phyloP scores from a whole-genome alignment of 768 basidiomycete genomes.

The Russula sp. region DNA sequence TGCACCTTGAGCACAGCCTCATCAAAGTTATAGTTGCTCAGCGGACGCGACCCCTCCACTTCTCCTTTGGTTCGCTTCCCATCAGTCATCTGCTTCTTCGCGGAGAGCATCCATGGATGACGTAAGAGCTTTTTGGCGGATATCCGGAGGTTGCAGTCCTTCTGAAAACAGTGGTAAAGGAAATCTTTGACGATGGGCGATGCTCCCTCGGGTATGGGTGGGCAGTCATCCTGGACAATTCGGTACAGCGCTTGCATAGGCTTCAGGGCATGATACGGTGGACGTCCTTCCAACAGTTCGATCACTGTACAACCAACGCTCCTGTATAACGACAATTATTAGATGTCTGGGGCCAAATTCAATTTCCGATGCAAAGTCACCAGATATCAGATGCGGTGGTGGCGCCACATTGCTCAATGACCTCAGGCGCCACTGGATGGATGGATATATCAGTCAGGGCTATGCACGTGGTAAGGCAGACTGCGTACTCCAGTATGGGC shows the following conservation, averaged over 20 bases:
- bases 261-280: slow-evolving; percentile 91
- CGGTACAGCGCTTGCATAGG: slow-evolving; percentile 99
- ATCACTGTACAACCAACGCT: slow-evolving; percentile 97
- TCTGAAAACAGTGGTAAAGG: slow-evolving; percentile 95
- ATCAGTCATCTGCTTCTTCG: slow-evolving; percentile 62
- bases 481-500: slow-evolving; percentile 91
- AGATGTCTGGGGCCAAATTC: neutral
- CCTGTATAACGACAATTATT: slow-evolving; percentile 30
- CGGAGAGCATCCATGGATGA: slow-evolving; percentile 94
- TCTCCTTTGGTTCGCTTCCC: slow-evolving; percentile 32
- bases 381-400: slow-evolving; percentile 97
- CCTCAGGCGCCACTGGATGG: slow-evolving; percentile 87
- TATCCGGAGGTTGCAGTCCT: slow-evolving; percentile 90
- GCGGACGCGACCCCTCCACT: slow-evolving; percentile 36
- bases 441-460: neutral
- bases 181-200: slow-evolving; percentile 96
- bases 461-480: neutral
- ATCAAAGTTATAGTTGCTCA: slow-evolving; percentile 83
- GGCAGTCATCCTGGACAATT: slow-evolving; percentile 96
- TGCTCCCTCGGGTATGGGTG: slow-evolving; percentile 92
- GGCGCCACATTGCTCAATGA: slow-evolving; percentile 96
- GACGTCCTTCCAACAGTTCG: slow-evolving; percentile 84
- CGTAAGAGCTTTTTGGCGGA: slow-evolving; percentile 86
- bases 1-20: slow-evolving; percentile 93
- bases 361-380: slow-evolving; percentile 33